Percentiles rank a stretch among this genome's conserved stretches.
phyloP scores from a whole-genome alignment of 2,329 filamentous ascomycete species.

The Apiospora pterosperma region DNA sequence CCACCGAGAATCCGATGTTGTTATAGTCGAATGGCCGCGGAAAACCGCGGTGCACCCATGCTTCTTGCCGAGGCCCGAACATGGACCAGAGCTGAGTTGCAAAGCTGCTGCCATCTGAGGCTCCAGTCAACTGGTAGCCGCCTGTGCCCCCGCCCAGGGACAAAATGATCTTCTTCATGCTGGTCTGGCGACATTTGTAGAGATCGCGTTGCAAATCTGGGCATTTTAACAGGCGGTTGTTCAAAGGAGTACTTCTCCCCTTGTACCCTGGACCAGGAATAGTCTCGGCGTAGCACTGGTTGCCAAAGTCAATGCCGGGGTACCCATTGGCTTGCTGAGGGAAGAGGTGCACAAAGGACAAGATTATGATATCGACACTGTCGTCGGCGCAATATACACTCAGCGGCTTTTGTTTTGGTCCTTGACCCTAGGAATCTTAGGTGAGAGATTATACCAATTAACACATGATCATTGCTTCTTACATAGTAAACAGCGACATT shows the following conservation, averaged over 20 bases:
- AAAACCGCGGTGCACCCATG: constrained; percentile 26
- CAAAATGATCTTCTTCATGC: constrained; percentile 37
- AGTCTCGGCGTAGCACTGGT: constrained; percentile 31
- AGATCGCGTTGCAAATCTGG: constrained; percentile 24
- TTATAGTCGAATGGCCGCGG: constrained; percentile 25
- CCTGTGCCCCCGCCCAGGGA: constrained; percentile 33
- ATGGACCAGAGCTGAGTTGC: constrained; percentile 35
- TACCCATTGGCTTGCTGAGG: constrained; percentile 38
- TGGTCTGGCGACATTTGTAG: constrained; percentile 30
- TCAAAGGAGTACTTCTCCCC: constrained; percentile 23
- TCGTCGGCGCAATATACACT: constrained; percentile 35
- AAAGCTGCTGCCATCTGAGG: constrained; percentile 31
- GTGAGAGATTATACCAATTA: neutral
- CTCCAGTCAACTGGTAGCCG: constrained; percentile 29
- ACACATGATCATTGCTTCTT: constrained; percentile 7
- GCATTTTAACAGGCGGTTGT: constrained; percentile 32
- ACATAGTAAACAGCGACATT: constrained; percentile 43
- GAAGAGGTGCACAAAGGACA: constrained; percentile 40
- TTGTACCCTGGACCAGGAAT: constrained; percentile 31
- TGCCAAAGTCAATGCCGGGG: constrained; percentile 38
- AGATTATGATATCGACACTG: constrained; percentile 38
- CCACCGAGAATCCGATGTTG: constrained; percentile 18
- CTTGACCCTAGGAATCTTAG: constrained; percentile 31
- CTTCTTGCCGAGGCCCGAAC: constrained; percentile 33
- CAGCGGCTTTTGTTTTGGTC: constrained; percentile 32